These are phyloP conservation scores for Bimuria novae-zelandiae DNA, from an alignment of 2,329 filamentous ascomycete genomes.

Conservation along the genomic window DNA sequence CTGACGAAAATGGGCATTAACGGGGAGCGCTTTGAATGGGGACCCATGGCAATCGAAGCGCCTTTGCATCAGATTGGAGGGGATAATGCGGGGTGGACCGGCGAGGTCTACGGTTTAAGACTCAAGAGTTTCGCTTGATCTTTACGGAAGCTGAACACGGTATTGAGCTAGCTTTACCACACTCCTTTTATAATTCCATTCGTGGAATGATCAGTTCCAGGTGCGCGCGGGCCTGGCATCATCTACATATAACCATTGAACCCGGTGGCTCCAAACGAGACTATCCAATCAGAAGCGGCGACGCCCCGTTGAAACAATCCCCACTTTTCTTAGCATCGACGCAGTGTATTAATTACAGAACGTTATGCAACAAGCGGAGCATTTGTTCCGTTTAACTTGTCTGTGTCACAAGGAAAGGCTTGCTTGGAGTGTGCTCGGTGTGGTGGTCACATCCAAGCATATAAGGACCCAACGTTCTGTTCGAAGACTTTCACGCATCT, in stretches of 20 bases:
- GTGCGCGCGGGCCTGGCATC: background rate
- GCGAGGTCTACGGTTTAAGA: constrained; percentile 14
- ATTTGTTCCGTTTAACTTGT: background rate
- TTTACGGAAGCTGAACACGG: no score
- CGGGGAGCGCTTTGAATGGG: constrained; percentile 49
- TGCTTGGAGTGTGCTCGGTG: no score
- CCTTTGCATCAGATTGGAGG: constrained; percentile 50
- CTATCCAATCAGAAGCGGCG: background rate
- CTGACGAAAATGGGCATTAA: constrained; percentile 51
- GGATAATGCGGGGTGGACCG: constrained; percentile 19
- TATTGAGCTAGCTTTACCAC: no score
- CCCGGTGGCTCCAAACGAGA: background rate
- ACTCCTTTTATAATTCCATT: no score
- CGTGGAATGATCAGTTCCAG: no score
- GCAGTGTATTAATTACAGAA: background rate
- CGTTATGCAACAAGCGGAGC: background rate
- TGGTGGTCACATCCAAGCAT: no score
- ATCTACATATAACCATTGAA: background rate
- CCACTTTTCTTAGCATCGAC: background rate
- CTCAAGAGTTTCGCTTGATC: constrained; percentile 5
- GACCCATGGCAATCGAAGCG: constrained; percentile 53
- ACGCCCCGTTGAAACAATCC: background rate
- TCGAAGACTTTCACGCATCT: no score
- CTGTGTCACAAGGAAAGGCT: no score
- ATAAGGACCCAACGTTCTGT: no score